Evolutionary conservation across 768 basidiomycete species (phyloP).

Genomic region (Mrakia blollopis): DNA sequence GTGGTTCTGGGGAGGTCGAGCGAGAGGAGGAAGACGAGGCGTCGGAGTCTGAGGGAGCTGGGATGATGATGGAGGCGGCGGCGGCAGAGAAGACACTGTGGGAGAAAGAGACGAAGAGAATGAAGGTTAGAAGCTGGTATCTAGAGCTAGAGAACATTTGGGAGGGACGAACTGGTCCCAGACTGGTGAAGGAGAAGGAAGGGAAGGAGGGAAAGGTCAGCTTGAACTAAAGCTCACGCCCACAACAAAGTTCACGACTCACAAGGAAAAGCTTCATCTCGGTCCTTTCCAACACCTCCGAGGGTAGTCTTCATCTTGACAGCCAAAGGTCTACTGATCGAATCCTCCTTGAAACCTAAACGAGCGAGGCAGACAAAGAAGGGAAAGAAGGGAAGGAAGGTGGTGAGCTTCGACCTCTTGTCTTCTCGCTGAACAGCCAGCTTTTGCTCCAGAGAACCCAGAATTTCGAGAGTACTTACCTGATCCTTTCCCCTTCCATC

Average conservation of each 20-base stretch:
- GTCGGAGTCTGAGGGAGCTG: conserved; percentile 48
- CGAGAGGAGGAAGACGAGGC: conserved; percentile 17
- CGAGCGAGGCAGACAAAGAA: not conserved
- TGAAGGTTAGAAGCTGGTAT: not conserved
- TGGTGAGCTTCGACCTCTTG: not conserved
- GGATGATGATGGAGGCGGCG: conserved; percentile 70
- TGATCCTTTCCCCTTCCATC: conserved; percentile 80
- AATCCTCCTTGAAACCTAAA: conserved; percentile 54
- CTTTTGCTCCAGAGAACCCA: not conserved
- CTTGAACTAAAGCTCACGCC: not conserved
- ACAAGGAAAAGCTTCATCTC: conserved; percentile 87
- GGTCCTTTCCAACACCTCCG: conserved; percentile 82
- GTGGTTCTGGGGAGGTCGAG: conserved; percentile 6
- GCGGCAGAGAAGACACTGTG: conserved; percentile 72
- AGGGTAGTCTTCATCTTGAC: conserved; percentile 79
- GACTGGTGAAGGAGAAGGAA: conserved; percentile 44
- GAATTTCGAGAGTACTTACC: conserved; percentile 35
- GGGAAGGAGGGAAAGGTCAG: not conserved
- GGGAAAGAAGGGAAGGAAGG: not conserved
- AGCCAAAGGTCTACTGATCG: conserved; percentile 68
- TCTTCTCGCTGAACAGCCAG: too few relatives aligned
- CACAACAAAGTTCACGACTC: not conserved
- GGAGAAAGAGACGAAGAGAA: not conserved
- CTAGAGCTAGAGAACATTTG: not conserved
- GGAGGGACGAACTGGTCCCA: conserved; percentile 81